Conservation (phyloP, 2,329 filamentous ascomycete genomes). For the Paecilomyces formosus region DNA sequence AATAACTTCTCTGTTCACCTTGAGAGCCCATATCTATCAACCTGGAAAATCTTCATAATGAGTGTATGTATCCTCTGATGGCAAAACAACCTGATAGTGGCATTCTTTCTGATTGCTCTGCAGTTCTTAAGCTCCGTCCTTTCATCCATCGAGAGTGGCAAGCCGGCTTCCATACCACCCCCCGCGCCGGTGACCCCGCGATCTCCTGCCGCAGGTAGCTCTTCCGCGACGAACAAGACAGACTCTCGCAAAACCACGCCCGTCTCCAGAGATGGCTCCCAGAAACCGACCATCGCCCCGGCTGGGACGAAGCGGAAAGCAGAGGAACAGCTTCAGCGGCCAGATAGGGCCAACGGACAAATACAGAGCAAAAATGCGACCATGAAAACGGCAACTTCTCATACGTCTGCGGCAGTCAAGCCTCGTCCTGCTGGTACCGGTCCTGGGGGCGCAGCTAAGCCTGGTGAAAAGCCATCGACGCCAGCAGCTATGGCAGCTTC, state of each 20-base stretch:
- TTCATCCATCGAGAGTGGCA: constrained; percentile 41
- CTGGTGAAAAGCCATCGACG: constrained; percentile 11
- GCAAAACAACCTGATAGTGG: not conserved
- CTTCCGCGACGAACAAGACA: constrained; percentile 15
- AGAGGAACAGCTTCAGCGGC: constrained; percentile 29
- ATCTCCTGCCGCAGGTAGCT: constrained; percentile 15
- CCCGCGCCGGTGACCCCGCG: constrained; percentile 10
- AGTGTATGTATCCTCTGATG: constrained; percentile 23
- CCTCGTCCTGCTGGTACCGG: constrained; percentile 7
- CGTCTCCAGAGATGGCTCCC: not conserved
- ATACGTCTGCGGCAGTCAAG: constrained; percentile 13
- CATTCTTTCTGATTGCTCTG: constrained; percentile 13
- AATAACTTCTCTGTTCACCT: constrained; percentile 13
- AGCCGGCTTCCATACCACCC: constrained; percentile 21
- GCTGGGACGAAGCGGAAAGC: constrained; percentile 35
- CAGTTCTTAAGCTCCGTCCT: constrained; percentile 47
- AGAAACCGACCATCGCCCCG: constrained; percentile 10
- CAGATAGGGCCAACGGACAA: constrained; percentile 17
- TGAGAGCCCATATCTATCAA: constrained; percentile 1
- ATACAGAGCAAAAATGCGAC: constrained; percentile 10
- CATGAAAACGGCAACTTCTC: constrained; percentile 8
- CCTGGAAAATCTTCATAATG: constrained; percentile 18
- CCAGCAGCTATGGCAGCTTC: constrained; percentile 11
- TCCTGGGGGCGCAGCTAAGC: constrained; percentile 1
- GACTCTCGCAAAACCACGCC: constrained; percentile 15